Evolutionary conservation across 2,329 filamentous ascomycete species (phyloP), one percentile per base, ranked within the genome.

Genomic region (Bimuria novae-zelandiae): DNA sequence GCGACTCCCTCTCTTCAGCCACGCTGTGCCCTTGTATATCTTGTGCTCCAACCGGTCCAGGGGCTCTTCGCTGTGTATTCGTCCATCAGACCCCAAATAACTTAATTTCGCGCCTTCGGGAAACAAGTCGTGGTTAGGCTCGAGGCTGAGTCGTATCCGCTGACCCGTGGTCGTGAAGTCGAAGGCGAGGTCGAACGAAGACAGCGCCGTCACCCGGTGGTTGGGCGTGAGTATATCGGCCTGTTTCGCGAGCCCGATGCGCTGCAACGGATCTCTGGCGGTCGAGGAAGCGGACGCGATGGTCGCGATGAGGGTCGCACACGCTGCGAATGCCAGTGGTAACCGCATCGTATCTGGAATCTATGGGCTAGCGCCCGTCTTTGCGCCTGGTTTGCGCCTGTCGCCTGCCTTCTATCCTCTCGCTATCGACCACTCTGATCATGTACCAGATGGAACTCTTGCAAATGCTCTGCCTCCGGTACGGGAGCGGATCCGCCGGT

Each of bases 51-150:
- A 75, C 48, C 92, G 84, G 51, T 89, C 79, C 55, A 97, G 83
- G 30, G 81, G 77, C 68, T 96, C 89, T n/a, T 83, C 78, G 19
- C 79, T 77, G 45, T 76, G 79, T 32, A 96, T 75, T 43, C 81
- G 80, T 47, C 94, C 94, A 71, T 96, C 86, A 10, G 81, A 71
- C 49, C 82, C 86, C 36, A 96, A 74, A 68, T 91, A 88, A 33
- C 87, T 84, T 42, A 99, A 79, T 45, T 82, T 84, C 7, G 92
- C 89, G 63, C 88, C 86, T 14, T 91, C 83, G 49, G 88, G 84
- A 40, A 99, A 80, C 53, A 97, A 86, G 75, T 97, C 90, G 77
- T 96, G 85, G 71, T 97, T 97, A 3, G 94, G 94, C 70, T 94
- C 87, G 43, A 99, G 82, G 50, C 84, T 82, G 47, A 99, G 82